Percentiles rank a stretch among this genome's conserved stretches.
Evolutionary conservation across 202 grass and related monocot species (phyloP).

Genomic region (Setaria italica): DNA sequence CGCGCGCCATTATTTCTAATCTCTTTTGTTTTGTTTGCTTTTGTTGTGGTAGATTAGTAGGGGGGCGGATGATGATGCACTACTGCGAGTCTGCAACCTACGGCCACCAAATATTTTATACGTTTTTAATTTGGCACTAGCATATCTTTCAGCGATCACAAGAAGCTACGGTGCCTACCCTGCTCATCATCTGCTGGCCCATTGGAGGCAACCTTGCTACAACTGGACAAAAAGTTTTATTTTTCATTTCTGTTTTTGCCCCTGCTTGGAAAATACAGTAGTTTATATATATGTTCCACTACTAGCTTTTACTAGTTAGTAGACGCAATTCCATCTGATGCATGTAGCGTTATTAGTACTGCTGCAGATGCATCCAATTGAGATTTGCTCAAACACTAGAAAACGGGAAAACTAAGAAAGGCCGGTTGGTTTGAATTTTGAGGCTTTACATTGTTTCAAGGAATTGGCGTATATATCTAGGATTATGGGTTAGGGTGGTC

Average conservation of each 20-base stretch:
- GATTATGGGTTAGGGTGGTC: no score
- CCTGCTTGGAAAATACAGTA: neutral
- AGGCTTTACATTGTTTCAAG: neutral
- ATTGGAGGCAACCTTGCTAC: slow-evolving; percentile 73
- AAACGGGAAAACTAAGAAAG: no score
- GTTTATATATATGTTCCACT: neutral
- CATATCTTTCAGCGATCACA: slow-evolving; percentile 67
- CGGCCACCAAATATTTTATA: slow-evolving; percentile 49
- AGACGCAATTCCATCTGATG: neutral
- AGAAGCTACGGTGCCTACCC: slow-evolving; percentile 46
- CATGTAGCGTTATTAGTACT: no score
- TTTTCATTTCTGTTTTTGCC: slow-evolving; percentile 16
- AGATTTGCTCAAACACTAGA: neutral
- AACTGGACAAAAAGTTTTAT: slow-evolving; percentile 40
- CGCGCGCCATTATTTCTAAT: neutral
- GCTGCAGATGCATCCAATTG: neutral
- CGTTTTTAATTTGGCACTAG: slow-evolving; percentile 7
- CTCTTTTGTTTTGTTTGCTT: neutral
- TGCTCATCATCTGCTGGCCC: slow-evolving; percentile 56
- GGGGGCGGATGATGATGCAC: slow-evolving; percentile 47
- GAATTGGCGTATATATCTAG: neutral
- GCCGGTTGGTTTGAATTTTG: neutral
- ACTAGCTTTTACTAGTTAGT: neutral
- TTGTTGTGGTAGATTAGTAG: slow-evolving; percentile 14
- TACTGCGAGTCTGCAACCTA: slow-evolving; percentile 36